A percentile compares a stretch with the other conserved stretches of the same genome.
phyloP scores from a whole-genome alignment of 2,329 filamentous ascomycete species.

The Fusarium sp. region DNA sequence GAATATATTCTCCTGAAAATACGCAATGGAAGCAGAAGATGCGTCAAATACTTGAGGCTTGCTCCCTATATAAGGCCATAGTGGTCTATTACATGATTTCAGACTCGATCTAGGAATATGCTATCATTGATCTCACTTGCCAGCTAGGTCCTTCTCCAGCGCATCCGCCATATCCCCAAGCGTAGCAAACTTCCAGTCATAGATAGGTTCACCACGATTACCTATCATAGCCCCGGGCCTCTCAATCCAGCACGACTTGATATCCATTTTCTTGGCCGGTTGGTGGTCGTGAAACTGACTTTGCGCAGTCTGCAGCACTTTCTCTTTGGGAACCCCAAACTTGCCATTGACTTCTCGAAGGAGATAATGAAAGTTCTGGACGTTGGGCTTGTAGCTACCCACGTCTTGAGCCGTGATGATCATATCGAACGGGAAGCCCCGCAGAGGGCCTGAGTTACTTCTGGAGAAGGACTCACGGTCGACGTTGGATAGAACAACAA shows the following conservation, averaged over 20 bases:
- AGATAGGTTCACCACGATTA: constrained; percentile 59
- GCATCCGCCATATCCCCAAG: constrained; percentile 70
- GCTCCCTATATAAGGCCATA: neutral
- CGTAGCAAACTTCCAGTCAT: constrained; percentile 68
- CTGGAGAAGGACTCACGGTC: constrained; percentile 63
- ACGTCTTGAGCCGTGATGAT: constrained; percentile 78
- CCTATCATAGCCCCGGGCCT: constrained; percentile 56
- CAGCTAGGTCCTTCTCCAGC: constrained; percentile 38
- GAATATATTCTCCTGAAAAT: neutral
- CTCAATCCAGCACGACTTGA: constrained; percentile 73
- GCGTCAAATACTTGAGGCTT: neutral
- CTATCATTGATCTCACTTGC: neutral
- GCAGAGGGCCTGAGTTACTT: constrained; percentile 60
- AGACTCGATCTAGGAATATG: neutral
- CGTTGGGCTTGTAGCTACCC: constrained; percentile 77
- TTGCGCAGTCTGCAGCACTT: constrained; percentile 75
- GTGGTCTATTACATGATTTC: neutral
- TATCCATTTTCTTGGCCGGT: constrained; percentile 69
- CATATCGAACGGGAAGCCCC: constrained; percentile 66
- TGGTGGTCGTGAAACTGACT: constrained; percentile 78
- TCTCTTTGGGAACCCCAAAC: constrained; percentile 66
- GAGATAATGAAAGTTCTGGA: constrained; percentile 75
- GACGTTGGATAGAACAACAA: constrained; percentile 70
- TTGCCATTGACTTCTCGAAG: constrained; percentile 63
- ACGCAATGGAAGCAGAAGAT: neutral